Percentiles rank a stretch among this genome's conserved stretches.
Conservation (phyloP, 129 eudicot species). For the Artemisia tridentata region DNA sequence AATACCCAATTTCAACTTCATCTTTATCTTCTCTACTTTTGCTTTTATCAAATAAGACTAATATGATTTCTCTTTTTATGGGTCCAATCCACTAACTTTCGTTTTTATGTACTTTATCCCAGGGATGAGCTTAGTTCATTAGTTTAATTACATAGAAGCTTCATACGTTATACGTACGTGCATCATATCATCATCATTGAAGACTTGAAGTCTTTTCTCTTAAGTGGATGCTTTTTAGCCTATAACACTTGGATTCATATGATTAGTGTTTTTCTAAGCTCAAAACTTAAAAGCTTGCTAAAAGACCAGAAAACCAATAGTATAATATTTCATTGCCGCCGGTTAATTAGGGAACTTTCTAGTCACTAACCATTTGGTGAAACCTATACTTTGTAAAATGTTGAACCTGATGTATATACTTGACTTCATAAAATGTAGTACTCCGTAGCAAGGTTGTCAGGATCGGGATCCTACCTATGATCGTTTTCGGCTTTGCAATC, state of each 20-base stretch:
- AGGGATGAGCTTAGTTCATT: slow-evolving; percentile 22
- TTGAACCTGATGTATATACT: no score
- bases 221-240: slow-evolving; percentile 18
- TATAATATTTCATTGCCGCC: background rate
- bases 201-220: background rate
- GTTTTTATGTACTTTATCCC: slow-evolving; percentile 22
- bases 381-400: no score
- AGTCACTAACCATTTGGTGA: no score
- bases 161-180: slow-evolving; percentile 17
- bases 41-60: slow-evolving; percentile 31
- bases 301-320: background rate
- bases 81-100: slow-evolving; percentile 36
- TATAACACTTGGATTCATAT: slow-evolving; percentile 22
- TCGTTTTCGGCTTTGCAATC: no score
- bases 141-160: slow-evolving; percentile 17
- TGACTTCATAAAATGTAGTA: no score
- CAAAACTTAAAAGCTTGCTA: background rate
- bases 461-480: no score
- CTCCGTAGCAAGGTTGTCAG: no score
- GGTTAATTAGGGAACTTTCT: no score
- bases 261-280: slow-evolving; percentile 10
- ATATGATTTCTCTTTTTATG: slow-evolving; percentile 26
- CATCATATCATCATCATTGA: slow-evolving; percentile 13
- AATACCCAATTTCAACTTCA: slow-evolving; percentile 33
- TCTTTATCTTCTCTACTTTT: slow-evolving; percentile 28